A percentile compares a stretch with the other conserved stretches of the same genome.
Conservation (phyloP, 1,139 yeast genomes). For the Yamadazyma diospyri region DNA sequence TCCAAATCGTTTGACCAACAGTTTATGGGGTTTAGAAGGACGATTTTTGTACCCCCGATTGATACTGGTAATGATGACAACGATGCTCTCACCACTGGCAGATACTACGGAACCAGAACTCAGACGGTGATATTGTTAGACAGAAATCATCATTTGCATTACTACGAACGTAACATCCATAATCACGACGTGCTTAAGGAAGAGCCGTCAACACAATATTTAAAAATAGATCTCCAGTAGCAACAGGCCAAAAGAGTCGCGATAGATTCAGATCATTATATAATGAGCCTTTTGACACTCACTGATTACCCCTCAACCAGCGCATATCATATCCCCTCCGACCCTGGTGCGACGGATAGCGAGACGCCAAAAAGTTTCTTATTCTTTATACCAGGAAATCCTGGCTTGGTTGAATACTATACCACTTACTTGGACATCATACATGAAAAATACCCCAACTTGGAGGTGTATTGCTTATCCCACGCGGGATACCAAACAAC, state of each 20-base stretch:
- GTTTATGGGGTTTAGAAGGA: conserved; percentile 47
- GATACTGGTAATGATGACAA: conserved; percentile 18
- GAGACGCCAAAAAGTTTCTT: conserved; percentile 22
- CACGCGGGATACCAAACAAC: conserved; percentile 51
- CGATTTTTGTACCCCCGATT: conserved; percentile 73
- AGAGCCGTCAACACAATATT: conserved; percentile 3
- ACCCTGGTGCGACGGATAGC: conserved; percentile 9
- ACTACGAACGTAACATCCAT: conserved; percentile 38
- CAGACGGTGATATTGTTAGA: conserved; percentile 73
- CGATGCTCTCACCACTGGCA: conserved; percentile 29
- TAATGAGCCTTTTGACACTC: conserved; percentile 16
- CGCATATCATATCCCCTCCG: conserved; percentile 22
- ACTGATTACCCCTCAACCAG: conserved; percentile 24
- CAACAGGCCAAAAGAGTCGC: conserved; percentile 8
- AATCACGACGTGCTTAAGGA: conserved; percentile 18
- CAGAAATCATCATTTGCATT: conserved; percentile 39
- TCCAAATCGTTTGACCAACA: conserved; percentile 22
- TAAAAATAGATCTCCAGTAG: conserved; percentile 8
- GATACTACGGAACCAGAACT: conserved; percentile 83
- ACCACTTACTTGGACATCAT: conserved; percentile 44
- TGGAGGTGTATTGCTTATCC: conserved; percentile 51
- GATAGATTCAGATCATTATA: background rate
- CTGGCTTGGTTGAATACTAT: conserved; percentile 61
- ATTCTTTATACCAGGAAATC: conserved; percentile 66
- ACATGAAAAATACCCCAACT: conserved; percentile 39